Evolutionary conservation across 768 basidiomycete species (phyloP), one percentile per base, ranked within the genome.

Genomic region (Crepidotus variabilis): DNA sequence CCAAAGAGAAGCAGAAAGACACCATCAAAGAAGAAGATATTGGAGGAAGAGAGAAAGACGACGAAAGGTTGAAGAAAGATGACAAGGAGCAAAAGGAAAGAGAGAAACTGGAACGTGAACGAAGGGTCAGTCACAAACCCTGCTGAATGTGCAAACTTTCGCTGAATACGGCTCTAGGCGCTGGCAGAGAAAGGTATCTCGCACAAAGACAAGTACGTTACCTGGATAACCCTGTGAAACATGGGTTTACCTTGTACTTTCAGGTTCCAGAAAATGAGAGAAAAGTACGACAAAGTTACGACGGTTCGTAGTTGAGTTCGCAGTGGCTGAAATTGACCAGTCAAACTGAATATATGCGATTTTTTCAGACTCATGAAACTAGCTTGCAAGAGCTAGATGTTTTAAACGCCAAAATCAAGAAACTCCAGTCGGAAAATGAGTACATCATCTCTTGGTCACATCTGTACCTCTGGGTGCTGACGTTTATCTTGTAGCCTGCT

Each of bases 381-480:
- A 68, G 71, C 57, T 64, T 72, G 54, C 71, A 69, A 13, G 72
- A 80, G 23, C 70, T 78, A 11, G 74, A 77, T 6, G 32, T 68
- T 9, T 73, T 78, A 2, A 72, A 65, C 22, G 66, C 66, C 5
- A 79, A 76, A 60, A 68, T 74, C 18, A 75, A 76, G 61, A 74
- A 72, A 53, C 67, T 82, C 2, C 76, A 80, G 55, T 76, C 75
- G 1, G 80, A 82, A 63, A 79, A 80, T 57, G 77, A 80, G 80
- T 82, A 52, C 47, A 77, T 66, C 6, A 36, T 34, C 49, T 20
- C 20, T 28, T 22, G 7, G 16, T 1, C 47, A n/a, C 20, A 16
- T 7, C 51, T 50, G 22, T 2, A 11, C 16, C 39, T 2, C 45
- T 51, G 22, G 14, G 13, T 48, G 20, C 28, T 47, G 20, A 21